phyloP scores from a whole-genome alignment of 208 protist genomes.

The Histomonas meleagridis region DNA sequence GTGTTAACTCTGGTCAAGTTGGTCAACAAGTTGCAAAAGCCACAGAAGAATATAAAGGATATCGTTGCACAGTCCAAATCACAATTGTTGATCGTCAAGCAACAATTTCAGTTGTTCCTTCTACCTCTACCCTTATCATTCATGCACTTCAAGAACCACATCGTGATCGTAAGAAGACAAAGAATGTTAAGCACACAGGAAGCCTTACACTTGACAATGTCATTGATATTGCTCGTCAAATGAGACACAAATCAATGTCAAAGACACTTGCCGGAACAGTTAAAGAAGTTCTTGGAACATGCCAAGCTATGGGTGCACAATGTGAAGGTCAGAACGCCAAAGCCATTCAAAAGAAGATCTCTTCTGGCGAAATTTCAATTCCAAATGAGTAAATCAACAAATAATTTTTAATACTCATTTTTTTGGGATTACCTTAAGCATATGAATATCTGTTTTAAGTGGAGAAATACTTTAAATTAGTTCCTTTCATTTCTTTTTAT shows the following conservation, averaged over 20 bases:
- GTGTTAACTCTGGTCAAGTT: not conserved
- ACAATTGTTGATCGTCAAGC: conserved; percentile 93
- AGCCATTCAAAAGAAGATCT: conserved; percentile 76
- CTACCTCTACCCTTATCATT: conserved; percentile 85
- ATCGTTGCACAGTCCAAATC: conserved; percentile 90
- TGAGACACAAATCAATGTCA: conserved; percentile 78
- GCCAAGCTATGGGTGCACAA: conserved; percentile 88
- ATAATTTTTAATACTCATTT: too few species aligned
- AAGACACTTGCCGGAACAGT: conserved; percentile 78
- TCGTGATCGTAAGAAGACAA: conserved; percentile 95
- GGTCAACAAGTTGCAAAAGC: too few species aligned
- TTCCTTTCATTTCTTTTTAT: too few species aligned
- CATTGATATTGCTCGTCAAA: conserved; percentile 82
- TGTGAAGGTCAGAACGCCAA: conserved; percentile 78
- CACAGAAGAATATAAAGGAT: conserved; percentile 80
- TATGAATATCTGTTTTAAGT: too few species aligned
- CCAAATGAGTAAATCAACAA: conserved; percentile 42
- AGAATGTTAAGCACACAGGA: conserved; percentile 82
- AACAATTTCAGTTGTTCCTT: conserved; percentile 81
- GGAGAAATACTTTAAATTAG: too few species aligned
- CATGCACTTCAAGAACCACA: conserved; percentile 93
- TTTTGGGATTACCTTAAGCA: too few species aligned
- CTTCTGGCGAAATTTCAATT: conserved; percentile 71
- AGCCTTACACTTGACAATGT: conserved; percentile 89
- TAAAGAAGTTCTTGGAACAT: conserved; percentile 94